These are phyloP conservation scores for Diaporthe capsici DNA, from an alignment of 2,329 filamentous ascomycete genomes.

Conservation along the genomic window DNA sequence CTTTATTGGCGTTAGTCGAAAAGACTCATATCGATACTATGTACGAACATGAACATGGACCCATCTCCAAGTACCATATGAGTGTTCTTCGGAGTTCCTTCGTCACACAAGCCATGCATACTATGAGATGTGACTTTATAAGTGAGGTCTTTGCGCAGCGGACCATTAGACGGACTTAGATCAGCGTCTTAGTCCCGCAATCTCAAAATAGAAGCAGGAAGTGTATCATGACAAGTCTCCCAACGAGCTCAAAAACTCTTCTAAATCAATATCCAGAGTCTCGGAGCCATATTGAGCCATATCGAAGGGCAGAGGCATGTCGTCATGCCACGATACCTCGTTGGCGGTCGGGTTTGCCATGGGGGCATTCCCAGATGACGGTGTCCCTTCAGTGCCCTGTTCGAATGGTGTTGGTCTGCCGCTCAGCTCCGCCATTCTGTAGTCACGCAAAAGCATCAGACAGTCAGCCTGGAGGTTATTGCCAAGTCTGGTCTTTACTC, in stretches of 20 bases:
- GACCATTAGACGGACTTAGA: background rate
- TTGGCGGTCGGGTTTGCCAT: background rate
- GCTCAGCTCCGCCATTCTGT: background rate
- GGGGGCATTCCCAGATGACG: background rate
- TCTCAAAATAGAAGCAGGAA: background rate
- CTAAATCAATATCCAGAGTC: background rate
- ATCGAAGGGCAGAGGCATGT: background rate
- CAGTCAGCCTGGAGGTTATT: background rate
- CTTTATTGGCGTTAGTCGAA: too few species aligned
- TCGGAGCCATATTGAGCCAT: background rate
- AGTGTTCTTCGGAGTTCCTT: too few species aligned
- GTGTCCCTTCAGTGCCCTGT: background rate
- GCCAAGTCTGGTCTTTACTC: background rate
- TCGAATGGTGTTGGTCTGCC: background rate
- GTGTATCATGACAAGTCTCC: background rate
- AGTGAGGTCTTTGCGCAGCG: too few species aligned
- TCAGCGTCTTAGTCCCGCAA: background rate
- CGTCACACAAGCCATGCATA: too few species aligned
- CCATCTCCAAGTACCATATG: too few species aligned
- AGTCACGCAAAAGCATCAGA: background rate
- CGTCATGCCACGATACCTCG: background rate
- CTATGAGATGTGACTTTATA: too few species aligned
- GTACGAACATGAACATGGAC: too few species aligned
- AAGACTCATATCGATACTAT: too few species aligned
- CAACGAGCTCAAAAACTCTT: background rate